These are phyloP conservation scores for Metroxylon sagu DNA, from an alignment of 176 grass and related monocot species.

Conservation along the genomic window DNA sequence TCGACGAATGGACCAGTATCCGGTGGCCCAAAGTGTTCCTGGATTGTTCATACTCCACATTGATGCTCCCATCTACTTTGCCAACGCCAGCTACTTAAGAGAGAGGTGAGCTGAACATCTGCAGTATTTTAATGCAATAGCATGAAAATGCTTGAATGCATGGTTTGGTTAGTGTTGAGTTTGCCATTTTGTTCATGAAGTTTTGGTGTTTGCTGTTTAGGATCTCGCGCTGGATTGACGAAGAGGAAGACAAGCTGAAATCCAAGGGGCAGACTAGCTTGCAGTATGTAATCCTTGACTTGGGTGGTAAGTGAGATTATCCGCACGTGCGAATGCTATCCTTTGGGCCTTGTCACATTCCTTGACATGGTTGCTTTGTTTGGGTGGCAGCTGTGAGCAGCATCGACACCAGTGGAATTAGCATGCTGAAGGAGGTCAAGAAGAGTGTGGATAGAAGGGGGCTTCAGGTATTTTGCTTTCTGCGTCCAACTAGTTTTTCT, in stretches of 20 bases:
- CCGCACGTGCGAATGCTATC: too few species aligned
- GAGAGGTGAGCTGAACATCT: background rate
- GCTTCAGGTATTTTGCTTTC: too few species aligned
- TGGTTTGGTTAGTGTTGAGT: too few species aligned
- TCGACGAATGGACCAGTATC: slow-evolving; percentile 4
- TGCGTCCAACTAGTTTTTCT: too few species aligned
- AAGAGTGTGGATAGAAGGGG: slow-evolving; percentile 34
- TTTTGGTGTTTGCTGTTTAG: slow-evolving; percentile 14
- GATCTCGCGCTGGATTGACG: slow-evolving; percentile 78
- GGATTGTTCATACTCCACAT: slow-evolving; percentile 1
- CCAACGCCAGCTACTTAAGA: slow-evolving; percentile 10
- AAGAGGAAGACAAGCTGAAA: slow-evolving; percentile 61
- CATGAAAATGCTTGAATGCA: too few species aligned
- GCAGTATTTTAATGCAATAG: too few species aligned
- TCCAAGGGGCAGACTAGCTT: slow-evolving; percentile 37
- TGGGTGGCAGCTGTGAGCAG: slow-evolving; percentile 44
- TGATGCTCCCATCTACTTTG: slow-evolving; percentile 5
- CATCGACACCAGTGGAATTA: slow-evolving; percentile 66
- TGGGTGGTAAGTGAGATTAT: slow-evolving; percentile 41
- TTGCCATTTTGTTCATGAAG: too few species aligned
- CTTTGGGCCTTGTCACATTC: too few species aligned
- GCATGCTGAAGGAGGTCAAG: slow-evolving; percentile 59
- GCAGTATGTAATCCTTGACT: slow-evolving; percentile 74
- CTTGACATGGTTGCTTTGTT: too few species aligned
- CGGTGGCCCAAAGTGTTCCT: background rate